phyloP scores from a whole-genome alignment of 352 stramenopile genomes.

The Pythium insidiosum region DNA sequence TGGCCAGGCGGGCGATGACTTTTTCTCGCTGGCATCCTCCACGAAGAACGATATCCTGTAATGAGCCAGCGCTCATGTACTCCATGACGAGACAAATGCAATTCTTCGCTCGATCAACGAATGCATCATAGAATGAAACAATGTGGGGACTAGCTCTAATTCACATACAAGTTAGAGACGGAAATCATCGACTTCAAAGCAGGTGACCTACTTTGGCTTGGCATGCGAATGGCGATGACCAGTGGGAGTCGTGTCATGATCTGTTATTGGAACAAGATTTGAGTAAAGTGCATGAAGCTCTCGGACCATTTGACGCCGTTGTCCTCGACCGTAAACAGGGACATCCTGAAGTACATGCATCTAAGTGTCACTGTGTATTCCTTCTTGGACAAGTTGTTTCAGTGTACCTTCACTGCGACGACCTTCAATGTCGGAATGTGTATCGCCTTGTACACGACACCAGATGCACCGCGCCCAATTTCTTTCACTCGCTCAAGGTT shows the following conservation, averaged over 20 bases:
- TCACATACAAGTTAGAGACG: not conserved
- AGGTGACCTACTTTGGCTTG: conserved; percentile 7
- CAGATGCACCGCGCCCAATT: conserved; percentile 71
- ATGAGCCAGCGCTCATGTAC: conserved; percentile 89
- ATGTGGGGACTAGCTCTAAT: conserved; percentile 80
- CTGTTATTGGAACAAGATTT: conserved; percentile 77
- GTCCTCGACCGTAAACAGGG: conserved; percentile 72
- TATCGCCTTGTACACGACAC: conserved; percentile 87
- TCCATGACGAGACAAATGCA: conserved; percentile 90
- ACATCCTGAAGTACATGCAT: conserved; percentile 45
- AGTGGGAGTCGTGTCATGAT: conserved; percentile 16
- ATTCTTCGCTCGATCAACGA: conserved; percentile 83
- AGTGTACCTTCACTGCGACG: conserved; percentile 84
- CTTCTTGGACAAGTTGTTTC: too few species aligned
- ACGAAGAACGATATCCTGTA: conserved; percentile 85
- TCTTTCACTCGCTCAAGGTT: conserved; percentile 76
- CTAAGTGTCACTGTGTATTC: too few species aligned
- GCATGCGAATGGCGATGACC: conserved; percentile 4
- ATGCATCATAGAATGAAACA: conserved; percentile 91
- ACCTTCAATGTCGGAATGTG: conserved; percentile 88
- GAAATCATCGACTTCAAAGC: too few species aligned
- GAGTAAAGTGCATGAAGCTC: conserved; percentile 87
- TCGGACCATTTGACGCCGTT: conserved; percentile 85
- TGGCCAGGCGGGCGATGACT: conserved; percentile 64
- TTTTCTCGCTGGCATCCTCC: conserved; percentile 81